These are phyloP conservation scores for Xylaria grammica DNA, from an alignment of 495 filamentous ascomycete genomes.

Conservation along the genomic window DNA sequence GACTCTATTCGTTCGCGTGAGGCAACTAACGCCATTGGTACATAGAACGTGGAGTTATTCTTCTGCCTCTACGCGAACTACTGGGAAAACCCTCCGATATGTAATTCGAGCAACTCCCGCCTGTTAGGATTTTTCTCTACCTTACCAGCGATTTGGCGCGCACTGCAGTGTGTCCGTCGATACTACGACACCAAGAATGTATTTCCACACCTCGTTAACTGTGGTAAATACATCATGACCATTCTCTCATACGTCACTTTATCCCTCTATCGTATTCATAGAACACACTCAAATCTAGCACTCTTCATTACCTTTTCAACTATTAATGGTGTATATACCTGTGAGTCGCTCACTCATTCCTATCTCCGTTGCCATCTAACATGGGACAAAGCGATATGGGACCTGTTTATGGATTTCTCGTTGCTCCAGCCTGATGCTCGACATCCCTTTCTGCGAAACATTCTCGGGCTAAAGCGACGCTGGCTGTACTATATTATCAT, in stretches of 20 bases:
- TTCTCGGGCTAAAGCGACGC: slow-evolving; percentile 73
- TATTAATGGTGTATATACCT: slow-evolving; percentile 81
- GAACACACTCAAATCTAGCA: slow-evolving; percentile 54
- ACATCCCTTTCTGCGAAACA: slow-evolving; percentile 74
- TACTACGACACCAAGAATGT: slow-evolving; percentile 83
- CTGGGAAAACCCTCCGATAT: slow-evolving; percentile 73
- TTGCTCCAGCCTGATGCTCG: slow-evolving; percentile 75
- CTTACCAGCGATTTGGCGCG: slow-evolving; percentile 85
- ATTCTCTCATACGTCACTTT: slow-evolving; percentile 78
- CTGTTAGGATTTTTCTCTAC: slow-evolving; percentile 86
- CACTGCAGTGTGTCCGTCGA: slow-evolving; percentile 88
- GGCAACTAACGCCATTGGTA: slow-evolving; percentile 14
- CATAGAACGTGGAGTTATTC: slow-evolving; percentile 85
- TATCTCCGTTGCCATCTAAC: slow-evolving; percentile 5
- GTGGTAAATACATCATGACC: slow-evolving; percentile 87
- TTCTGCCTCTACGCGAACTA: slow-evolving; percentile 86
- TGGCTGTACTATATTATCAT: slow-evolving; percentile 89
- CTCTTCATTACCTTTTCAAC: slow-evolving; percentile 80
- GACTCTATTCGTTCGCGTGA: not conserved
- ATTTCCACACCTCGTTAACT: slow-evolving; percentile 93
- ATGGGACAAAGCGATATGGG: slow-evolving; percentile 72
- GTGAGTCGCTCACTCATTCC: slow-evolving; percentile 48
- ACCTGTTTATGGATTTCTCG: slow-evolving; percentile 95
- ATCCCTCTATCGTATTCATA: slow-evolving; percentile 80
- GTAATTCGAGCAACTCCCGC: slow-evolving; percentile 85